A percentile compares a stretch with the other conserved stretches of the same genome.
Evolutionary conservation across 1,284 basidiomycete genomes (phyloP).

Genomic region (Singerocomus rubriflavus): DNA sequence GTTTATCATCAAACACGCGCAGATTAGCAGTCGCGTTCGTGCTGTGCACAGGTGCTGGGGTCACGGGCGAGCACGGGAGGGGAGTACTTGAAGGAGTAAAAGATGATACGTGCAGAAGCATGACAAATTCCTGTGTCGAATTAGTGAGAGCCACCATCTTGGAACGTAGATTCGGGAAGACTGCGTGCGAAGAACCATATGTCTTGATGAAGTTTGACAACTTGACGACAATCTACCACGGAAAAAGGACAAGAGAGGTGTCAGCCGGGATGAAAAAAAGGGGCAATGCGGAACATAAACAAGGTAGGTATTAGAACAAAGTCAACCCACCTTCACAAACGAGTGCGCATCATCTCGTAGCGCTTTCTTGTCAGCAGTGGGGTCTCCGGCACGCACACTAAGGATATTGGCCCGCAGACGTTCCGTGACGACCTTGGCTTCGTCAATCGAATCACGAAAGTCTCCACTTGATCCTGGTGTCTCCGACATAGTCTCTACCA

Average conservation of each 20-base stretch:
- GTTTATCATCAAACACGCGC: conserved; percentile 41
- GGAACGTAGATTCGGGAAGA: conserved; percentile 57
- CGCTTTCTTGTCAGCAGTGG: conserved; percentile 48
- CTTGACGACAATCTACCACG: conserved; percentile 58
- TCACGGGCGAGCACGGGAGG: conserved; percentile 60
- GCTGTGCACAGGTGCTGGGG: conserved; percentile 19
- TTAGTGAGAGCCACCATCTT: conserved; percentile 73
- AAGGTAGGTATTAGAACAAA: not conserved
- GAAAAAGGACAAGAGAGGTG: not conserved
- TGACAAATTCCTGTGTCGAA: conserved; percentile 74
- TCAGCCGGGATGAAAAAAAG: not conserved
- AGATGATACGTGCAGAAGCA: conserved; percentile 76
- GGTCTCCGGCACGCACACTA: conserved; percentile 48
- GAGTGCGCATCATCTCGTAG: conserved; percentile 68
- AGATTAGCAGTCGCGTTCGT: conserved; percentile 3
- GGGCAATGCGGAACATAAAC: not conserved
- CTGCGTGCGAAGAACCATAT: conserved; percentile 49
- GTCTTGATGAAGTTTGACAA: conserved; percentile 65
- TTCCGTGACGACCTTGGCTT: conserved; percentile 56
- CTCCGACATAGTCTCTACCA: conserved; percentile 42
- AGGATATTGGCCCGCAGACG: conserved; percentile 53
- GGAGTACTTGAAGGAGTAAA: conserved; percentile 57
- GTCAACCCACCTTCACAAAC: conserved; percentile 62
- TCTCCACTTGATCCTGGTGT: conserved; percentile 40
- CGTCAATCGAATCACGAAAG: conserved; percentile 48